These are phyloP conservation scores for Suillus tomentosus DNA, from an alignment of 768 basidiomycete species.

Conservation along the genomic window DNA sequence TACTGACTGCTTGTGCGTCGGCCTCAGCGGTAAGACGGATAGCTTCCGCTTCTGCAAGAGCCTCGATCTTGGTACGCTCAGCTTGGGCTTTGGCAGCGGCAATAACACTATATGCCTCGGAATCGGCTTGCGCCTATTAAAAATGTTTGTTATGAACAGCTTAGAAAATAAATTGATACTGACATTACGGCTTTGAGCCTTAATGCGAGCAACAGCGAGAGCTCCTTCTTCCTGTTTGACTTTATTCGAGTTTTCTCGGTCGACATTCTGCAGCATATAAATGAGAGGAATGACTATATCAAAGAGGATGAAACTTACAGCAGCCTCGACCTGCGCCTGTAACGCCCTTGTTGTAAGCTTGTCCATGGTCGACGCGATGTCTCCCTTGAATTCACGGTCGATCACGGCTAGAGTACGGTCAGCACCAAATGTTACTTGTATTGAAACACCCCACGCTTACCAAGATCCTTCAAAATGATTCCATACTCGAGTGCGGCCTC, in stretches of 20 bases:
- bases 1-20: conserved; percentile 66
- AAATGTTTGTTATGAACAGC: conserved; percentile 14
- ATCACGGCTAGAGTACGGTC: conserved; percentile 65
- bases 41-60: conserved; percentile 77
- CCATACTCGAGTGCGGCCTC: conserved; percentile 82
- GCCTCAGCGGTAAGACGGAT: conserved; percentile 76
- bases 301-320: conserved; percentile 44
- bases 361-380: conserved; percentile 84
- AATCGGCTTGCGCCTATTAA: conserved; percentile 64
- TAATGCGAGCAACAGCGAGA: conserved; percentile 77
- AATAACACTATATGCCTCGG: conserved; percentile 73
- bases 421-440: conserved; percentile 11
- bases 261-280: conserved; percentile 59
- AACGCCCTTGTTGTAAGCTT: conserved; percentile 82
- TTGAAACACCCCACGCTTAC: conserved; percentile 35
- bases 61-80: conserved; percentile 63
- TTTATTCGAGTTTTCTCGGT: conserved; percentile 85
- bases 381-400: conserved; percentile 86
- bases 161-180: conserved; percentile 14
- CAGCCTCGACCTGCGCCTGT: conserved; percentile 87
- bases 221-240: conserved; percentile 85
- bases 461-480: conserved; percentile 79
- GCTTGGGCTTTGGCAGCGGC: conserved; percentile 77
- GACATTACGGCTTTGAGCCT: conserved; percentile 61
- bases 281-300: not conserved